These are phyloP conservation scores for Somion occarium DNA, from an alignment of 1,284 basidiomycete species.

Conservation along the genomic window DNA sequence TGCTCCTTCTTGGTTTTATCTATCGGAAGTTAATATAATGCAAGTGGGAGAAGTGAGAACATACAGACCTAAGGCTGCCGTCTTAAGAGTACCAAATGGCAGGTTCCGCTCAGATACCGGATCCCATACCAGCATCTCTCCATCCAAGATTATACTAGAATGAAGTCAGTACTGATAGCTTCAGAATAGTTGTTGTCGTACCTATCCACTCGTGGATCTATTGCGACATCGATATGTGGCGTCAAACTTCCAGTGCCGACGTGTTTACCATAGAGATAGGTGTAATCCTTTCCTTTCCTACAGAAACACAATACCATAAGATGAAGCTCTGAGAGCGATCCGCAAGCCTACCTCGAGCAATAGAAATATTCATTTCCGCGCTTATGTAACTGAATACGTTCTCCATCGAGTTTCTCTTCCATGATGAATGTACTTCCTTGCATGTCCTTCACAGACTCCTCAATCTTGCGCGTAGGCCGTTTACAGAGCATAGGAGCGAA, in stretches of 20 bases:
- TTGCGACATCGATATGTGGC: conserved; percentile 72
- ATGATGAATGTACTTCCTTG: conserved; percentile 72
- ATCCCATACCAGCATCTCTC: conserved; percentile 97
- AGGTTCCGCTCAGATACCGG: conserved; percentile 80
- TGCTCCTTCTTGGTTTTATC: conserved; percentile 68
- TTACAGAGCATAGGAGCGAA: conserved; percentile 94
- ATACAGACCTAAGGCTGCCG: conserved; percentile 73
- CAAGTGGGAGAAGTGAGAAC: too few species aligned
- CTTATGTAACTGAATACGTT: conserved; percentile 92
- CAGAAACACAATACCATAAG: too few species aligned
- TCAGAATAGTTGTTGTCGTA: conserved; percentile 35
- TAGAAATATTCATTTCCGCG: conserved; percentile 86
- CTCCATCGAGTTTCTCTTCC: conserved; percentile 95
- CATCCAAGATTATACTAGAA: conserved; percentile 83
- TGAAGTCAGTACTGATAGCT: conserved; percentile 8
- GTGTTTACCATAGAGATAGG: conserved; percentile 85
- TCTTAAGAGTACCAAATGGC: conserved; percentile 90
- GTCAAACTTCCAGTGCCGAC: conserved; percentile 81
- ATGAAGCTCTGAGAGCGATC: too few species aligned
- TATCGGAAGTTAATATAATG: conserved; percentile 31
- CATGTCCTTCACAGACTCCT: conserved; percentile 82
- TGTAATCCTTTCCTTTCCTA: conserved; percentile 93
- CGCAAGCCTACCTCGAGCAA: conserved; percentile 72
- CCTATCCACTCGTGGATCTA: conserved; percentile 76
- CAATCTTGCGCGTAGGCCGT: conserved; percentile 73